Conservation (phyloP, 2,329 filamentous ascomycete species). For the Curvularia sp. region DNA sequence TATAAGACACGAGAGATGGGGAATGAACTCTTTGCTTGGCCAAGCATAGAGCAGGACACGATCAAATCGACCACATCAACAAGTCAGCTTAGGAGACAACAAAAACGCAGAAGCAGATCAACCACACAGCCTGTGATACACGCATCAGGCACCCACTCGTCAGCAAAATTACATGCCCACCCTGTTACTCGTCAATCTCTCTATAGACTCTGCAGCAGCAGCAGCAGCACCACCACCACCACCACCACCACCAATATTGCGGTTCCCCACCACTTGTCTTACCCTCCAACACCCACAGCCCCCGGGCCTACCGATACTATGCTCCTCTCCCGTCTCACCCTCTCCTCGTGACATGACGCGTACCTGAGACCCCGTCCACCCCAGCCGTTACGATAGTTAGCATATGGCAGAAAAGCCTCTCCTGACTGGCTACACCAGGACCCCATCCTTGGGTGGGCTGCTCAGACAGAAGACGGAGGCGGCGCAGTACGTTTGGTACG, state of each 20-base stretch:
- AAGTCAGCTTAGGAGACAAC: not conserved
- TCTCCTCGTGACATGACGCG: not conserved
- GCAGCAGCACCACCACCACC: too few species aligned
- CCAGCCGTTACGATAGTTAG: conserved; percentile 3
- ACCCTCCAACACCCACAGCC: conserved; percentile 1
- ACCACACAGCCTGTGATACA: not conserved
- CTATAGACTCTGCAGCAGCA: not conserved
- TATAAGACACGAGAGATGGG: not conserved
- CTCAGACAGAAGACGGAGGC: not conserved
- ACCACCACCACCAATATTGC: not conserved
- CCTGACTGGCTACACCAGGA: conserved; percentile 16
- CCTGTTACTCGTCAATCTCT: not conserved
- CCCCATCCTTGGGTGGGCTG: conserved; percentile 1
- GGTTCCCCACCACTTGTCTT: not conserved
- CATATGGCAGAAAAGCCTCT: conserved; percentile 28
- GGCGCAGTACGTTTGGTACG: conserved; percentile 8
- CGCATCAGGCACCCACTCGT: not conserved
- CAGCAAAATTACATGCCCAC: not conserved
- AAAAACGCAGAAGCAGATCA: not conserved
- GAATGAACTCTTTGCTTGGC: not conserved
- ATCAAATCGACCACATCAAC: not conserved
- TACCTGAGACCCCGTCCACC: not conserved
- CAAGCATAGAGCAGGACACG: not conserved
- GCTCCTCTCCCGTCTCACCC: not conserved
- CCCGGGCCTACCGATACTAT: not conserved